Evolutionary conservation across 2,329 filamentous ascomycete species (phyloP).

Genomic region (Apiospora arundinis): DNA sequence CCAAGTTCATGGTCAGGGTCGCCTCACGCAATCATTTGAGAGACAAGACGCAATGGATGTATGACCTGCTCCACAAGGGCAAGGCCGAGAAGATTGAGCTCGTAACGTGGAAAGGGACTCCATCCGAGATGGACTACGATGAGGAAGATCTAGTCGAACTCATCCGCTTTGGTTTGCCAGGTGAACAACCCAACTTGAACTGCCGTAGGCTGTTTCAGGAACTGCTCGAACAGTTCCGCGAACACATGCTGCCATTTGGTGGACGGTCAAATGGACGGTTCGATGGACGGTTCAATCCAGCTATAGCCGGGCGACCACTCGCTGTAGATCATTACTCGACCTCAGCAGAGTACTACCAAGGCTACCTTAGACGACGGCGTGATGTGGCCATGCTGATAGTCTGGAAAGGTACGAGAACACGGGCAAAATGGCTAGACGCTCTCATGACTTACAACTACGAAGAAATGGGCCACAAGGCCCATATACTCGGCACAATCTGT

Average conservation of each 20-base stretch:
- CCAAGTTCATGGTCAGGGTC: neutral
- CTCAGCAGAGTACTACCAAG: neutral
- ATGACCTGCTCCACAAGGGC: neutral
- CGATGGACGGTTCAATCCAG: too few species aligned
- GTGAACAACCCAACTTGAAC: neutral
- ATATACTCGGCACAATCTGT: neutral
- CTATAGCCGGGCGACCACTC: neutral
- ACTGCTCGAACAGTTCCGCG: neutral
- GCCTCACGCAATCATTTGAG: neutral
- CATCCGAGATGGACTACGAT: neutral
- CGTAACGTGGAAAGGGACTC: neutral
- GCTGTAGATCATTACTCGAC: neutral
- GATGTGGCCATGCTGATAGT: neutral
- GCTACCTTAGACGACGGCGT: neutral
- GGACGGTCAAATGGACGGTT: too few species aligned
- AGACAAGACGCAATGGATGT: neutral
- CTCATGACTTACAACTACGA: neutral
- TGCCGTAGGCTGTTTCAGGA: neutral
- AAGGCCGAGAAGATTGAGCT: neutral
- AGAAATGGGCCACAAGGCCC: neutral
- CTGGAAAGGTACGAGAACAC: neutral
- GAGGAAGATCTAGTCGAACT: neutral
- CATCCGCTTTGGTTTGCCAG: neutral
- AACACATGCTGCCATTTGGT: too few species aligned
- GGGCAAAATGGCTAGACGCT: neutral